A percentile compares a stretch with the other conserved stretches of the same genome.
These are phyloP conservation scores for Coccomyxa subellipsoidea DNA, from an alignment of 163 green algal genomes.

Conservation along the genomic window DNA sequence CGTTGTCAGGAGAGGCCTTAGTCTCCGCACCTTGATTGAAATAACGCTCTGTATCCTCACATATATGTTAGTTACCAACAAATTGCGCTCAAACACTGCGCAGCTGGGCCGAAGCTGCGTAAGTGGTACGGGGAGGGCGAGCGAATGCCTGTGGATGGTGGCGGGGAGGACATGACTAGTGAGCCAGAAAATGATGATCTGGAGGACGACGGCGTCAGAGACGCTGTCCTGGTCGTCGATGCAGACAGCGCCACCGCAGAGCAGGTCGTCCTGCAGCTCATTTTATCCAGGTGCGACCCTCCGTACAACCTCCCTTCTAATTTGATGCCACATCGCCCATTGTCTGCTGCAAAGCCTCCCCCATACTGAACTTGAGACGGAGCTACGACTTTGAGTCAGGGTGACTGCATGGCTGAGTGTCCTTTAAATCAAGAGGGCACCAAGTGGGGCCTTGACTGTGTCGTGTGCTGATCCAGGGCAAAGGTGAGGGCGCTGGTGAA, in stretches of 20 bases:
- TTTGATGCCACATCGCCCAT: not conserved
- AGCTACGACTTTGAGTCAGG: no score
- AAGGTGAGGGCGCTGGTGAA: conserved; percentile 39
- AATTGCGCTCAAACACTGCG: not conserved
- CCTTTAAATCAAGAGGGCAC: no score
- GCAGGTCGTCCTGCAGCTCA: conserved; percentile 63
- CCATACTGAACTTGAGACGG: no score
- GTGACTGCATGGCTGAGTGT: not conserved
- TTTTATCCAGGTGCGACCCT: conserved; percentile 49
- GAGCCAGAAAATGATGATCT: conserved; percentile 28
- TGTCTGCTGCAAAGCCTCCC: not conserved
- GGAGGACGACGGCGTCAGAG: conserved; percentile 14
- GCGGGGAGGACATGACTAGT: conserved; percentile 9
- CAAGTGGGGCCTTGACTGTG: not conserved
- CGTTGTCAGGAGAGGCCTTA: no score
- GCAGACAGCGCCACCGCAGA: conserved; percentile 54
- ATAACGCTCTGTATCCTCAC: not conserved
- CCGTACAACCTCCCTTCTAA: not conserved
- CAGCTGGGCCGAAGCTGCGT: conserved; percentile 61
- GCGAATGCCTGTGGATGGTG: not conserved
- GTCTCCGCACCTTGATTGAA: no score
- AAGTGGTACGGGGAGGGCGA: conserved; percentile 65
- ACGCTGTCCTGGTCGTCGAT: conserved; percentile 56
- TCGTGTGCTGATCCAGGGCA: conserved; percentile 22
- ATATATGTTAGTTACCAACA: not conserved